phyloP scores from a whole-genome alignment of 768 basidiomycete species.

The Boletus coccyginus region DNA sequence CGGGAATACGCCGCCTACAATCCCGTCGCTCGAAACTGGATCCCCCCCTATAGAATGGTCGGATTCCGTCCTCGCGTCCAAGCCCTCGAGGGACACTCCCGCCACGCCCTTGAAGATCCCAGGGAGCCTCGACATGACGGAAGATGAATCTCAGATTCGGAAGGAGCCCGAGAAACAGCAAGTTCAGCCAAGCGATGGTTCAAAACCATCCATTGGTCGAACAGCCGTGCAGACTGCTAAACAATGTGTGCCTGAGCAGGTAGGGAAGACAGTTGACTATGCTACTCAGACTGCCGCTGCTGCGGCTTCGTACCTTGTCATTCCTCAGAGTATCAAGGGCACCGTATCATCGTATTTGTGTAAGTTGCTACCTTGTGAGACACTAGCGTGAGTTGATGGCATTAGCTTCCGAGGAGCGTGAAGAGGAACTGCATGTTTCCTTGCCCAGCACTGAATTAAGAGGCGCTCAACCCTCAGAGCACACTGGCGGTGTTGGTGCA shows the following conservation, averaged over 20 bases:
- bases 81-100: slow-evolving; percentile 1
- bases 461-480: slow-evolving; percentile 33
- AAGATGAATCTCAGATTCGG: neutral
- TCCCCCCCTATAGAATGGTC: slow-evolving; percentile 19
- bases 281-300: neutral
- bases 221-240: neutral
- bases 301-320: slow-evolving; percentile 4
- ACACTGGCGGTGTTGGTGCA: slow-evolving; percentile 43
- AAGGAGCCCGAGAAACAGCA: slow-evolving; percentile 1
- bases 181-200: neutral
- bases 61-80: slow-evolving; percentile 16
- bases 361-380: slow-evolving; percentile 3
- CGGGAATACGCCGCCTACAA: slow-evolving; percentile 9
- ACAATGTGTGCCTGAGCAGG: neutral
- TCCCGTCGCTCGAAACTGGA: slow-evolving; percentile 17
- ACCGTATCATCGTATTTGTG: slow-evolving; percentile 4
- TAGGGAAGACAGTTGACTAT: neutral
- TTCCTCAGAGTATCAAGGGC: neutral
- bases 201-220: neutral
- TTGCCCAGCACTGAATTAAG: slow-evolving; percentile 36
- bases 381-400: slow-evolving; percentile 3
- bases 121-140: neutral
- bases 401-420: slow-evolving; percentile 4
- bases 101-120: neutral
- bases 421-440: slow-evolving; percentile 15